A percentile compares a stretch with the other conserved stretches of the same genome.
These are phyloP conservation scores for Melanomma pulvis-pyrius DNA, from an alignment of 495 filamentous ascomycete species.

Conservation along the genomic window DNA sequence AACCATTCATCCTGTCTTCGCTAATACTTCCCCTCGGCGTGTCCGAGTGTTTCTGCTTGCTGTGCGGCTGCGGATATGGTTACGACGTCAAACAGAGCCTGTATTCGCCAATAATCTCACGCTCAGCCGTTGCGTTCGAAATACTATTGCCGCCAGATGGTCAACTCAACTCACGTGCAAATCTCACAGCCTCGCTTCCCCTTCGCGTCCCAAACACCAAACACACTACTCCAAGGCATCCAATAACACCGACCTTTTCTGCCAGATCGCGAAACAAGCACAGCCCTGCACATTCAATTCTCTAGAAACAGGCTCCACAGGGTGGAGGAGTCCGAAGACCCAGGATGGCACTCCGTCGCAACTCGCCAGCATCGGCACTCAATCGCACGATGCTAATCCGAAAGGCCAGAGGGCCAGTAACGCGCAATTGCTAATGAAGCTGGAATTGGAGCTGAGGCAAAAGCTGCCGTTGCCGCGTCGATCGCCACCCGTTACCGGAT, in stretches of 20 bases:
- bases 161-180: neutral
- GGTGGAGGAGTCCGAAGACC: neutral
- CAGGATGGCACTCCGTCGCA: neutral
- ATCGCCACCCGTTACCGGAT: neutral
- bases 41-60: neutral
- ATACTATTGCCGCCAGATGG: neutral
- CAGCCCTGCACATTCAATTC: conserved; percentile 12
- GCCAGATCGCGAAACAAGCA: conserved; percentile 21
- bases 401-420: neutral
- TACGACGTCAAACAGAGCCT: neutral
- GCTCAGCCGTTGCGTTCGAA: neutral
- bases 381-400: neutral
- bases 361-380: neutral
- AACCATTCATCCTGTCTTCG: neutral
- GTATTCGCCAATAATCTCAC: neutral
- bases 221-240: neutral
- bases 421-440: neutral
- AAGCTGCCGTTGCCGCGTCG: neutral
- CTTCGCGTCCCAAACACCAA: neutral
- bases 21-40: neutral
- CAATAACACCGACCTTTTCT: conserved; percentile 22
- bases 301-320: conserved; percentile 21
- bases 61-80: neutral
- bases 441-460: neutral
- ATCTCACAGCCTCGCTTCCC: neutral